Conservation (phyloP, 2,329 filamentous ascomycete species). For the Neoscytalidium dimidiatum region DNA sequence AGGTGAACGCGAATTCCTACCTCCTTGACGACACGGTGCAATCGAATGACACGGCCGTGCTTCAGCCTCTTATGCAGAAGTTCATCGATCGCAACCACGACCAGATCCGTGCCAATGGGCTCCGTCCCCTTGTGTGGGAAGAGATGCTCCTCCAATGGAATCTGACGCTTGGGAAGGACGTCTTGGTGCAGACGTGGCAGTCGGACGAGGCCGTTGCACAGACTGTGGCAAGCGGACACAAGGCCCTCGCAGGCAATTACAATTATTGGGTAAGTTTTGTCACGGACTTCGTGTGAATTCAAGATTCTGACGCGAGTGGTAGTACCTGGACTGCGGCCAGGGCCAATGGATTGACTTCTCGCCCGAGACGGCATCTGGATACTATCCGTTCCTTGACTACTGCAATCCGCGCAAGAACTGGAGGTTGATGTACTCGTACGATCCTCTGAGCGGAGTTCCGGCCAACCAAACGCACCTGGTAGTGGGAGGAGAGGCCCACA, state of each 20-base stretch:
- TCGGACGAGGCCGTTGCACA: slow-evolving; percentile 62
- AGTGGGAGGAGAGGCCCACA: slow-evolving; percentile 77
- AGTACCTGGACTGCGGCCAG: slow-evolving; percentile 83
- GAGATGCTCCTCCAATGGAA: slow-evolving; percentile 82
- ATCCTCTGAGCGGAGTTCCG: slow-evolving; percentile 65
- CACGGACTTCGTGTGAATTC: no score
- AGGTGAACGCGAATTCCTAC: slow-evolving; percentile 72
- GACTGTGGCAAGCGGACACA: slow-evolving; percentile 64
- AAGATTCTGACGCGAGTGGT: not conserved
- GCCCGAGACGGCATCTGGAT: slow-evolving; percentile 51
- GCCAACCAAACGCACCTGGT: slow-evolving; percentile 65
- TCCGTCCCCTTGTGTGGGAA: slow-evolving; percentile 83
- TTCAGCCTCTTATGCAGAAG: slow-evolving; percentile 75
- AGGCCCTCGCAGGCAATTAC: slow-evolving; percentile 74
- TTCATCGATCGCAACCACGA: slow-evolving; percentile 73
- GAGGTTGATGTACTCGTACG: slow-evolving; percentile 77
- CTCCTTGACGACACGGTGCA: slow-evolving; percentile 70
- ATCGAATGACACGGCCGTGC: slow-evolving; percentile 64
- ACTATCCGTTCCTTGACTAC: slow-evolving; percentile 72
- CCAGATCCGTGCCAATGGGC: slow-evolving; percentile 62
- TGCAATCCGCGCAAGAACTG: slow-evolving; percentile 80
- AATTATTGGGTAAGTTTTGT: slow-evolving; percentile 67
- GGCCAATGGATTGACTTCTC: slow-evolving; percentile 77
- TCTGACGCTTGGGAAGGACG: slow-evolving; percentile 68
- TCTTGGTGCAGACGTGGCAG: slow-evolving; percentile 79